phyloP scores from a whole-genome alignment of 2,329 filamentous ascomycete species.

The Monosporascus sp. region DNA sequence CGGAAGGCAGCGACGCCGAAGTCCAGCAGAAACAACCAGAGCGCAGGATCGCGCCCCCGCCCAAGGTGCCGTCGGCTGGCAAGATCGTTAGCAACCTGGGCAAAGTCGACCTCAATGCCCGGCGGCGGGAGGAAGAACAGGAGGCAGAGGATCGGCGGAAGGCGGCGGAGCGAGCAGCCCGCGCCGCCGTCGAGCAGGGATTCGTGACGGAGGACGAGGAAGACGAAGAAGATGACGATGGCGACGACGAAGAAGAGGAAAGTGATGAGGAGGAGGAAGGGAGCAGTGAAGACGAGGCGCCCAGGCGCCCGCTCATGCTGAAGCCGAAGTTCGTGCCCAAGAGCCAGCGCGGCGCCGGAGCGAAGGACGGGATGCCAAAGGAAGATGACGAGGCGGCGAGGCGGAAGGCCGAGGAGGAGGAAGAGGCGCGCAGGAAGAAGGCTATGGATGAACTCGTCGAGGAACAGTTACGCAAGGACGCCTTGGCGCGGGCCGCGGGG shows the following conservation, averaged over 20 bases:
- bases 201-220: conserved; percentile 54
- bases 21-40: conserved; percentile 20
- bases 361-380: conserved; percentile 7
- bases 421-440: conserved; percentile 57
- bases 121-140: conserved; percentile 37
- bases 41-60: conserved; percentile 44
- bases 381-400: conserved; percentile 14
- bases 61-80: conserved; percentile 51
- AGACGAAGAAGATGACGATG: conserved; percentile 28
- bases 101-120: conserved; percentile 47
- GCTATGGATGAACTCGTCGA: conserved; percentile 77
- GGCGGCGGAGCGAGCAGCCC: conserved; percentile 46
- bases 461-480: conserved; percentile 79
- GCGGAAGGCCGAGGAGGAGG: conserved; percentile 16
- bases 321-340: conserved; percentile 61
- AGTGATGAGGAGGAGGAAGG: conserved; percentile 35
- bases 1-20: conserved; percentile 38
- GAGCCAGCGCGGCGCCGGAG: conserved; percentile 36
- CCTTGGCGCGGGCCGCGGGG: conserved; percentile 66
- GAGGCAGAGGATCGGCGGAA: conserved; percentile 39
- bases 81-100: conserved; percentile 48
- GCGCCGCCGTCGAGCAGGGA: conserved; percentile 52
- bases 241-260: conserved; percentile 32
- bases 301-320: conserved; percentile 52
- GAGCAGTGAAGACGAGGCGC: conserved; percentile 51